Base-by-base conservation (phyloP, 257 asterid genomes). In the Anisodus tanguticus region DNA sequence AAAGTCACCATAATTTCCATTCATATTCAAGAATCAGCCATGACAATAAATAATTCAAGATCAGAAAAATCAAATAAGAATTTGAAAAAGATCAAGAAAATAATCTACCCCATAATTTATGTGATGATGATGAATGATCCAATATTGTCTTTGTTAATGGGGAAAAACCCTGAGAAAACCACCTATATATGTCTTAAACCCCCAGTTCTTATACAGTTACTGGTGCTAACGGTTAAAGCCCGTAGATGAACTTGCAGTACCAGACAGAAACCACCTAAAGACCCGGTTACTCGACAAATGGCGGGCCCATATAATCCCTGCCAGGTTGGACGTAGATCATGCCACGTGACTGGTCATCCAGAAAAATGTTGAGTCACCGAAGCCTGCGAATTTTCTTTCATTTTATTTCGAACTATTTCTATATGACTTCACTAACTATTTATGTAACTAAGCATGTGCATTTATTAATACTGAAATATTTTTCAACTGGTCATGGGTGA, bases 151-250 rank as follows among this genome's bases (percentile, higher is more conserved):
- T 58, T 59, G 31, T 60, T 7, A 9, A 60, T 72, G 64, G 54
- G 13, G 39, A 89, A 31, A 95, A 94, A 91, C 97, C 98, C 97
- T 88, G 88, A 84, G 94, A 92, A 93, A 92, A 88, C 91, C 95
- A 90, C 90, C 83, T 83, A 81, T 31, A 31, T 31, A 31, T 87
- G 64, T 89, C 95, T 94, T 90, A 92, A 95, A 93, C 97, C 99
- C 91, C 97, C 97, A 91, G 84, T 84, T 90, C 95, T 94, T 94
- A 94, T 94, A 95, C 92, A 90, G 95, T 79, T 45, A 94, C 94
- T 90, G 92, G 92, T 81, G 59, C 83, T 78, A 83, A 62, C 91
- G 92, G 97, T 92, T 84, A 69, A 78, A 43, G 72, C 84, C 84
- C 85, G 31, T 26, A 26, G 31, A 26, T 26, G 31, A 26, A 26